Conservation (phyloP, 345 rosid species). For the Laguncularia racemosa region DNA sequence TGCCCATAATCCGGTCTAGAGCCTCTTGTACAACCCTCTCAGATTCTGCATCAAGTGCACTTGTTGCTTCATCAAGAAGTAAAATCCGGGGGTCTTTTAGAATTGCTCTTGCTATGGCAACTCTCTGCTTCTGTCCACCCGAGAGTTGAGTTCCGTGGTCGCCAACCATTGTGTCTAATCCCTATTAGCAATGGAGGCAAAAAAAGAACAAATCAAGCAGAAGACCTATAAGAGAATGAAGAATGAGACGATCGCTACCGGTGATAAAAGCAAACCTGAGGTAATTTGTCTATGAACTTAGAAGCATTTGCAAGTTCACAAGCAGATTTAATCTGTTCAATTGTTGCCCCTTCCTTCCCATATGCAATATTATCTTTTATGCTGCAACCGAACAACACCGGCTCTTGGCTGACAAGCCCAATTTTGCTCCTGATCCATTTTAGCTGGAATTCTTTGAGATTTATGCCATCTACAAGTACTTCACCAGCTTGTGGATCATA, state of each 20-base stretch:
- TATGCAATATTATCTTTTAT: conserved; percentile 30
- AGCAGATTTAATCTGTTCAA: conserved; percentile 26
- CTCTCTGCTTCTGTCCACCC: conserved; percentile 46
- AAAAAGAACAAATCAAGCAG: not conserved
- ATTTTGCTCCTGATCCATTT: conserved; percentile 31
- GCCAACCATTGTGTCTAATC: conserved; percentile 40
- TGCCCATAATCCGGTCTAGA: conserved; percentile 34
- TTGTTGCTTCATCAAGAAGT: conserved; percentile 44
- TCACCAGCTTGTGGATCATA: conserved; percentile 28
- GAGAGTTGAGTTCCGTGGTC: conserved; percentile 48
- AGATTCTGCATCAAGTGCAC: conserved; percentile 41
- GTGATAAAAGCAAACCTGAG: conserved; percentile 12
- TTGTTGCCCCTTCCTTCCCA: conserved; percentile 28
- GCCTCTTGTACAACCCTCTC: conserved; percentile 38
- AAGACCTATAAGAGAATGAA: too few relatives aligned
- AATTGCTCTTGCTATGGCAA: conserved; percentile 39
- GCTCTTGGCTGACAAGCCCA: conserved; percentile 39
- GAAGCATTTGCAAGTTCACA: conserved; percentile 34
- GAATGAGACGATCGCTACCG: too few relatives aligned
- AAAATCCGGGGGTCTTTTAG: conserved; percentile 34
- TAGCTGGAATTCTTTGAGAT: conserved; percentile 28
- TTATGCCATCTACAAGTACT: conserved; percentile 26
- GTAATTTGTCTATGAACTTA: conserved; percentile 33
- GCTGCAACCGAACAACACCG: conserved; percentile 29
- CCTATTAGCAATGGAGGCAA: conserved; percentile 13